Percentiles rank a stretch among this genome's conserved stretches.
Conservation (phyloP, 768 basidiomycete species). For the Rubroboletus satanas region DNA sequence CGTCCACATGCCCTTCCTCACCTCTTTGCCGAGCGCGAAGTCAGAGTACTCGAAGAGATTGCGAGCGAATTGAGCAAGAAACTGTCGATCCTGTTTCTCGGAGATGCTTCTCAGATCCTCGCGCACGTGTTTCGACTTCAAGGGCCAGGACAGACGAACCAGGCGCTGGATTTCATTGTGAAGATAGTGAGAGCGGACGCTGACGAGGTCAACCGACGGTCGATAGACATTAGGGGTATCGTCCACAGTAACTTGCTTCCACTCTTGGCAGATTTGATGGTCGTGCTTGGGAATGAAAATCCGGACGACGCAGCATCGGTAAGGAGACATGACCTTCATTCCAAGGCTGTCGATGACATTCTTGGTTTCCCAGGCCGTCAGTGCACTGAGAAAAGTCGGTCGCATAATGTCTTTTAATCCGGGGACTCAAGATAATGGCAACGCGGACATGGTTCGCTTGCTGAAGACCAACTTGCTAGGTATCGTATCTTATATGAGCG, state of each 20-base stretch:
- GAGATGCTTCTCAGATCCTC: constrained; percentile 57
- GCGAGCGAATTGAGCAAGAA: constrained; percentile 46
- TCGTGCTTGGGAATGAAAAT: constrained; percentile 72
- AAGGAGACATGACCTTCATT: constrained; percentile 12
- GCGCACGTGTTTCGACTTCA: constrained; percentile 63
- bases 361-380: constrained; percentile 42
- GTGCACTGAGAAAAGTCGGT: constrained; percentile 45
- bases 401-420: constrained; percentile 27
- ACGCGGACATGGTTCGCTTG: constrained; percentile 50
- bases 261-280: constrained; percentile 70
- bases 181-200: constrained; percentile 52
- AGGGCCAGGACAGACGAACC: constrained; percentile 50
- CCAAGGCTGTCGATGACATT: constrained; percentile 31
- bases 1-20: constrained; percentile 63
- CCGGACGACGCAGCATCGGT: constrained; percentile 43
- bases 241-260: constrained; percentile 66
- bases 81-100: constrained; percentile 49
- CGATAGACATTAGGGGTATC: constrained; percentile 43
- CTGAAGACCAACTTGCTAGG: constrained; percentile 79
- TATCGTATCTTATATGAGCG: constrained; percentile 79
- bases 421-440: constrained; percentile 25
- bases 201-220: constrained; percentile 27
- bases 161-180: constrained; percentile 59
- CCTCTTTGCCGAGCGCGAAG: constrained; percentile 61
- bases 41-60: constrained; percentile 58